These are phyloP conservation scores for Paralagenidium karlingii DNA, from an alignment of 352 stramenopile species.

Conservation along the genomic window DNA sequence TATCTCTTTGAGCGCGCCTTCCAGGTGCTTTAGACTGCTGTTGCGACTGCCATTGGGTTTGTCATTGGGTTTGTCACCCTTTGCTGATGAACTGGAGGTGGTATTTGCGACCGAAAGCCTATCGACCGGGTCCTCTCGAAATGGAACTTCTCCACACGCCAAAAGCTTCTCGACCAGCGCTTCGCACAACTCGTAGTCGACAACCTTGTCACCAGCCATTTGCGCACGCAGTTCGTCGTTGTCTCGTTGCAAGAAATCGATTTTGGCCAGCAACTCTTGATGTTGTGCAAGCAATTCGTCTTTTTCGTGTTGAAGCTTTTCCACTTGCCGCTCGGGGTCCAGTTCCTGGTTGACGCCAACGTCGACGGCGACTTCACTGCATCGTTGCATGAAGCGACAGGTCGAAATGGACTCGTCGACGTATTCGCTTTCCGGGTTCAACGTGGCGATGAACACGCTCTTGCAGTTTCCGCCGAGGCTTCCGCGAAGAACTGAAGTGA, in stretches of 20 bases:
- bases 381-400: slow-evolving; percentile 93
- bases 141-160: too few relatives aligned
- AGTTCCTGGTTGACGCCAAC: slow-evolving; percentile 54
- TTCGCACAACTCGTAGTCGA: slow-evolving; percentile 3
- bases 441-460: slow-evolving; percentile 93
- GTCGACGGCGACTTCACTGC: slow-evolving; percentile 79
- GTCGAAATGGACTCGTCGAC: slow-evolving; percentile 91
- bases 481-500: slow-evolving; percentile 92
- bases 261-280: slow-evolving; percentile 19
- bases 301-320: slow-evolving; percentile 38
- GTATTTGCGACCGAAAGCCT: neutral
- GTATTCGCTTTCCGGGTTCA: slow-evolving; percentile 84
- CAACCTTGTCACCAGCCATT: slow-evolving; percentile 7
- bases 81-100: neutral
- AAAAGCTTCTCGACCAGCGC: slow-evolving; percentile 1
- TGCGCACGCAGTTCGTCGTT: slow-evolving; percentile 14
- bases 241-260: slow-evolving; percentile 24
- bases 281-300: slow-evolving; percentile 24
- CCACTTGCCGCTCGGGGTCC: slow-evolving; percentile 43
- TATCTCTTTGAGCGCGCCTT: too few relatives aligned
- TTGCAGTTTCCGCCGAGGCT: slow-evolving; percentile 95
- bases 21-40: too few relatives aligned
- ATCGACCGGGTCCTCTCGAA: too few relatives aligned
- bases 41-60: too few relatives aligned
- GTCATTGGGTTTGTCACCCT: neutral